A percentile compares a stretch with the other conserved stretches of the same genome.
These are phyloP conservation scores for Pseudozyma pruni DNA, from an alignment of 1,284 basidiomycete genomes.

Conservation along the genomic window DNA sequence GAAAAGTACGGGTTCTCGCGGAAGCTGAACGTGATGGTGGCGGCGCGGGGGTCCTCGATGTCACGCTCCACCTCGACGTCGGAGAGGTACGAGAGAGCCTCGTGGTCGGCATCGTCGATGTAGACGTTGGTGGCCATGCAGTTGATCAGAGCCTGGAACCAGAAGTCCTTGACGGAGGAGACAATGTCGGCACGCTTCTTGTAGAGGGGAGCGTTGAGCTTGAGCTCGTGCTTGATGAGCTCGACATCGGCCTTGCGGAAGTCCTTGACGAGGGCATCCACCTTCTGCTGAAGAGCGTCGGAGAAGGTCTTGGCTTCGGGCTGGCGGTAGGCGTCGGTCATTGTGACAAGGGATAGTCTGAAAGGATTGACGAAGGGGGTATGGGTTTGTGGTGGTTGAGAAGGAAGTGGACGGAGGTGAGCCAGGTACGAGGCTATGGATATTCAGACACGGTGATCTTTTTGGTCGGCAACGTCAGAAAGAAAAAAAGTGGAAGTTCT, in stretches of 20 bases:
- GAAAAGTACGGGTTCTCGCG: constrained; percentile 61
- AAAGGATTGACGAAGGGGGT: not conserved
- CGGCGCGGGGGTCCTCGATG: constrained; percentile 58
- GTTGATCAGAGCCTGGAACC: constrained; percentile 64
- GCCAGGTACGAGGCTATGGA: not conserved
- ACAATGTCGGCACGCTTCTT: constrained; percentile 60
- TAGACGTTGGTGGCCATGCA: constrained; percentile 63
- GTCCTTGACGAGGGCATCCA: constrained; percentile 53
- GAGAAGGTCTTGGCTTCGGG: constrained; percentile 49
- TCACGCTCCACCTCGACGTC: constrained; percentile 58
- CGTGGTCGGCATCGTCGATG: constrained; percentile 64
- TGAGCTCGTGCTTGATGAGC: constrained; percentile 58
- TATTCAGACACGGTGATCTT: not conserved
- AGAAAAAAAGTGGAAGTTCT: constrained; percentile 42
- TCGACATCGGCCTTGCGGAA: constrained; percentile 55
- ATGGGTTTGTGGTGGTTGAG: not conserved
- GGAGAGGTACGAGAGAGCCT: constrained; percentile 57
- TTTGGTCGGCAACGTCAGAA: no score
- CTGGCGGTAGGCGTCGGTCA: constrained; percentile 41
- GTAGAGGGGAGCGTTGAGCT: constrained; percentile 61
- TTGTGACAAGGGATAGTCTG: constrained; percentile 1
- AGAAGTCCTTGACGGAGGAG: constrained; percentile 58
- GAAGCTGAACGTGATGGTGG: constrained; percentile 60
- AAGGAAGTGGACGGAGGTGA: not conserved
- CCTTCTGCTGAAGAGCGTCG: constrained; percentile 40